phyloP scores from a whole-genome alignment of 371 early-diverging fungal species.

The Mucor plumbeus region DNA sequence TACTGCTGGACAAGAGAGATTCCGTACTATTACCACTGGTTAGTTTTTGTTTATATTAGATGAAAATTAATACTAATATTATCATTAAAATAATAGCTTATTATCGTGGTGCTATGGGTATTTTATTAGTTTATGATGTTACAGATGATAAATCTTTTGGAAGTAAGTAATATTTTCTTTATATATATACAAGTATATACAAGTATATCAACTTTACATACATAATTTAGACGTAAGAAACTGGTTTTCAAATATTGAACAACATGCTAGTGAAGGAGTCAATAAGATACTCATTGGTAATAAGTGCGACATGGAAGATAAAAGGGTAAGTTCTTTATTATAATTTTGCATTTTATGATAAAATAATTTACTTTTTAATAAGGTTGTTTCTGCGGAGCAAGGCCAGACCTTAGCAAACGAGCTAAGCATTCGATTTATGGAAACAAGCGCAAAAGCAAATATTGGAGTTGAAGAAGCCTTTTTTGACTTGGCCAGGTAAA shows the following conservation, averaged over 20 bases:
- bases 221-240: slow-evolving; percentile 95
- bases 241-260: slow-evolving; percentile 99
- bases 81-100: slow-evolving; percentile 63
- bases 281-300: slow-evolving; percentile 99
- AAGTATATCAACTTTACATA: slow-evolving; percentile 97
- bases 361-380: slow-evolving; percentile 83
- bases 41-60: slow-evolving; percentile 1
- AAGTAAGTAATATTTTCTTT: slow-evolving; percentile 58
- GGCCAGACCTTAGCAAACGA: slow-evolving; percentile 89
- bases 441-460: slow-evolving; percentile 95
- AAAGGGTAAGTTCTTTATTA: slow-evolving; percentile 62
- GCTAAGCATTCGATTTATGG: slow-evolving; percentile 90
- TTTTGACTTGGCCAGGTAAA: slow-evolving; percentile 91
- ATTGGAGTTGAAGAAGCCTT: slow-evolving; percentile 98
- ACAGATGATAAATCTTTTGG: slow-evolving; percentile 97
- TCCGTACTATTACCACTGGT: slow-evolving; percentile 99
- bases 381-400: slow-evolving; percentile 74
- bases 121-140: slow-evolving; percentile 99
- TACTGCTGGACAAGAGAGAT: slow-evolving; percentile 99
- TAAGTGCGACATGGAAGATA: slow-evolving; percentile 96
- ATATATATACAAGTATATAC: too few species aligned
- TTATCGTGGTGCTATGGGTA: slow-evolving; percentile 99
- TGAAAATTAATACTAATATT: too few species aligned
- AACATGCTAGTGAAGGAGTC: slow-evolving; percentile 96
- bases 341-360: slow-evolving; percentile 18